Evolutionary conservation across 371 early-diverging fungal species (phyloP).

Genomic region (Haplosporangium sp.): DNA sequence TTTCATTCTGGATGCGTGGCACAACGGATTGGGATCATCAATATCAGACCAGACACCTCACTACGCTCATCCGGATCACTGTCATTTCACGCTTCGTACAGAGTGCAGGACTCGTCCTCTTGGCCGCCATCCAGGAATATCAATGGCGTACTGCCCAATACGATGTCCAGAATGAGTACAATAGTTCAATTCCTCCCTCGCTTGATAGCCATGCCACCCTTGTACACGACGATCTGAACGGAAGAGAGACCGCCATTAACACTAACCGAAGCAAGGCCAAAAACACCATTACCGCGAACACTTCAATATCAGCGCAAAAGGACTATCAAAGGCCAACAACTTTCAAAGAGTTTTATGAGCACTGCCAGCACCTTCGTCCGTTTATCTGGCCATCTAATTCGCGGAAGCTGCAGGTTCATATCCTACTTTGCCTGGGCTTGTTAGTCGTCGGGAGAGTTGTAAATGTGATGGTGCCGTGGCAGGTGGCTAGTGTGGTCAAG

Average conservation of each 20-base stretch:
- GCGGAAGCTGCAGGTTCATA: conserved; percentile 71
- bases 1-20: conserved; percentile 25
- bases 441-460: conserved; percentile 80
- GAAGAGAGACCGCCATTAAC: background rate
- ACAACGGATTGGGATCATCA: background rate
- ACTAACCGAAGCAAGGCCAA: conserved; percentile 17
- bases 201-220: conserved; percentile 26
- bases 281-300: conserved; percentile 1
- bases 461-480: conserved; percentile 83
- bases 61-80: conserved; percentile 2
- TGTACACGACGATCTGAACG: conserved; percentile 4
- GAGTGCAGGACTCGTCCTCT: conserved; percentile 6
- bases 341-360: conserved; percentile 61
- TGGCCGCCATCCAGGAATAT: conserved; percentile 23
- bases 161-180: background rate
- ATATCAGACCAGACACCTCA: background rate
- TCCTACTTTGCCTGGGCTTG: conserved; percentile 74
- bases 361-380: conserved; percentile 77
- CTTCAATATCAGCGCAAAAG: conserved; percentile 22
- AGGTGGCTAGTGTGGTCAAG: conserved; percentile 85
- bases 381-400: conserved; percentile 87
- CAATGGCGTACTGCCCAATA: conserved; percentile 1
- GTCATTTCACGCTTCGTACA: conserved; percentile 28
- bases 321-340: conserved; percentile 56
- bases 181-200: conserved; percentile 10